Base-by-base conservation (phyloP, 73 alveolate species). In the Breviolum minutum region DNA sequence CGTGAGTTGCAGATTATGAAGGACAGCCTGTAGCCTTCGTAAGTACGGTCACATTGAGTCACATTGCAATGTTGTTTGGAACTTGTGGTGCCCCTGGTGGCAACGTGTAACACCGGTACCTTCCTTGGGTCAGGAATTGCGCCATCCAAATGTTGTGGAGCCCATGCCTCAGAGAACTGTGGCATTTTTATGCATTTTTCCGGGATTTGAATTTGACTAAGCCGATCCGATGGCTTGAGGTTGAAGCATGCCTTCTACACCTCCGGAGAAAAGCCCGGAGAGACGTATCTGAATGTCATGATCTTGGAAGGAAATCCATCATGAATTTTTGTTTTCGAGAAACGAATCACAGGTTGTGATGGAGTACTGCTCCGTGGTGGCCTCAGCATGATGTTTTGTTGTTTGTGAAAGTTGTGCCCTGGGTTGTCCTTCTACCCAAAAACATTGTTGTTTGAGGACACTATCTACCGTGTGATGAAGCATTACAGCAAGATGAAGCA, bases 1-100 rank as follows among this genome's bases (percentile, higher is more conserved):
- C 93, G 99, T 79, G 99, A 99, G 99, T 97, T 99, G 95, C 99
- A 99, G 96, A 99, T 99, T 91, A 99, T 99, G 99, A 99, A 99
- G 99, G 99, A 92, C 95, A 9, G 63, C 24, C 70, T 81, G 8
- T 68, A 22, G 77, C n/a, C 24, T 22, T 68, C 17, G 4, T 68
- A 22, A 68, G 8, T 68, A 22, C 1, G 4, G 77, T 68, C n/a
- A 68, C 77, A 2, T 68, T 1, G 4, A 68, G 77, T 68, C n/a
- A 68, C 77, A 2, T 68, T 1, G n/a, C 24, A 68, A 68, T 68
- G 24, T 22, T 17, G 17, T 14, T 22, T 68, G 24, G 77, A 68
- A 68, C 24, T 14, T 68, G 77, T 68, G 54, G 54, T 40, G 0
- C 3, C 54, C 54, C 54, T 40, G 54, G 54, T 73, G 83, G 16